Conservation (phyloP, 176 grass and related monocot species). For the Oryza meyeriana region DNA sequence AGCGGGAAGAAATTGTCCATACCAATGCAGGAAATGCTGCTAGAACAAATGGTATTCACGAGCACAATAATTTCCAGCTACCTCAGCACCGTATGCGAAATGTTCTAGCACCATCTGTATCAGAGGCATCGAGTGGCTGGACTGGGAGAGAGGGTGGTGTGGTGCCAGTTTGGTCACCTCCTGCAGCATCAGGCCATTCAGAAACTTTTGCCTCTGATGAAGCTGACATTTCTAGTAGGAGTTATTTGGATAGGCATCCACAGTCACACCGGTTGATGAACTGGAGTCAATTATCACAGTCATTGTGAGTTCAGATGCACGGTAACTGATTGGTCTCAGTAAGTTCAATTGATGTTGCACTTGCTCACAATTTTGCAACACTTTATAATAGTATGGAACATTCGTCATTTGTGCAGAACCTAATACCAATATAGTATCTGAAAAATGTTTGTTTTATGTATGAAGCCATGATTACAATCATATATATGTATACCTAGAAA, state of each 20-base stretch:
- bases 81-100: conserved; percentile 15
- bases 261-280: conserved; percentile 72
- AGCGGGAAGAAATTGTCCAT: conserved; percentile 17
- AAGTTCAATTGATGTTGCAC: conserved; percentile 15
- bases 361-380: background rate
- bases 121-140: conserved; percentile 74
- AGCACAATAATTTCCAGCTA: conserved; percentile 32
- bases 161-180: conserved; percentile 87
- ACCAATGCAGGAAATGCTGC: background rate
- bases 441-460: background rate
- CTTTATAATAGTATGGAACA: background rate
- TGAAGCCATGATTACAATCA: background rate
- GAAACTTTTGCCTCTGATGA: conserved; percentile 57
- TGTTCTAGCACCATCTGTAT: conserved; percentile 27
- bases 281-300: conserved; percentile 73
- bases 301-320: conserved; percentile 63
- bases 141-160: conserved; percentile 74
- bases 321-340: conserved; percentile 17
- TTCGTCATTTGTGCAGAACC: background rate
- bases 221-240: conserved; percentile 55
- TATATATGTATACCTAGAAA: background rate
- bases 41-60: conserved; percentile 47
- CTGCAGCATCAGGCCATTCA: conserved; percentile 61
- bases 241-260: conserved; percentile 66
- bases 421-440: background rate